Evolutionary conservation across 176 grass and related monocot genomes (phyloP).

Genomic region (Eragrostis curvula): DNA sequence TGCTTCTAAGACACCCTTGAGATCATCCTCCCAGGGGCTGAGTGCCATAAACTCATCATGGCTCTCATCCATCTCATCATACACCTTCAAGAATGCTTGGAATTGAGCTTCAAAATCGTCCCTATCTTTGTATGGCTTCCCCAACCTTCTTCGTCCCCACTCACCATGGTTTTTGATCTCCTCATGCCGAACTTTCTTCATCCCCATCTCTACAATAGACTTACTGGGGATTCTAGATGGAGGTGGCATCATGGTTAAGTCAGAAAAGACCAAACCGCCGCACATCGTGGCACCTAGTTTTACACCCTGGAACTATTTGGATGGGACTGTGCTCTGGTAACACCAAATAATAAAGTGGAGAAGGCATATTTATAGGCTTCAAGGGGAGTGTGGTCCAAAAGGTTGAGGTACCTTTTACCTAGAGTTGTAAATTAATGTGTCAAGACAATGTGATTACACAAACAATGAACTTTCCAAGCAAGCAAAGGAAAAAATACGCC

Average conservation of each 20-base stretch:
- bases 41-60: slow-evolving; percentile 6
- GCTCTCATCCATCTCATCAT: slow-evolving; percentile 21
- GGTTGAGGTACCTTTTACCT: neutral
- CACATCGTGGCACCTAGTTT: neutral
- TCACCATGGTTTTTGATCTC: neutral
- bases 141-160: neutral
- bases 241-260: neutral
- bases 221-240: neutral
- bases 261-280: neutral
- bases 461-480: neutral
- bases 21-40: neutral
- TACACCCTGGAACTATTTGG: neutral
- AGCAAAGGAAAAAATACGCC: neutral
- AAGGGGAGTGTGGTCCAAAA: too few relatives aligned
- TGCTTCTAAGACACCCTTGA: neutral
- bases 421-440: neutral
- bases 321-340: neutral
- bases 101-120: slow-evolving; percentile 51
- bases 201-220: neutral
- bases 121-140: neutral
- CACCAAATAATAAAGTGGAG: too few relatives aligned
- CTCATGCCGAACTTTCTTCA: neutral
- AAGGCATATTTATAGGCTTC: neutral
- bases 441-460: neutral
- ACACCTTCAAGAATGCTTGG: slow-evolving; percentile 25